phyloP scores from a whole-genome alignment of 805 yeast species.

The Tetrapisispora arboricola region DNA sequence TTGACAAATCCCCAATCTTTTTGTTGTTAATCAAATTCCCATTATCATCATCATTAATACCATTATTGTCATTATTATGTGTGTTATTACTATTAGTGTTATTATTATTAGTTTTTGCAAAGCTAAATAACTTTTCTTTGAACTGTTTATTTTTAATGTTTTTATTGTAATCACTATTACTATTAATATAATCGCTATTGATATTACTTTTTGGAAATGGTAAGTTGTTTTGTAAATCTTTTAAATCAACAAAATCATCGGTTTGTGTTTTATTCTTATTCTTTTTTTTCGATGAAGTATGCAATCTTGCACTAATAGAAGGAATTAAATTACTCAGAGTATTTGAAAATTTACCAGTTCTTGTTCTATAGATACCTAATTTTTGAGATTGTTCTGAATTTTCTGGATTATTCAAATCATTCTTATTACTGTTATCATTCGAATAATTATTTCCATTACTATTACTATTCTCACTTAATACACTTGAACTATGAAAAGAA shows the following conservation, averaged over 20 bases:
- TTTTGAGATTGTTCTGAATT: constrained; percentile 12
- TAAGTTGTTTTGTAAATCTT: constrained; percentile 3
- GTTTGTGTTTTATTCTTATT: constrained; percentile 1
- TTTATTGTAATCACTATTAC: constrained; percentile 1
- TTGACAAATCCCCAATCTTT: not conserved
- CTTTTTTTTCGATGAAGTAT: constrained; percentile 10
- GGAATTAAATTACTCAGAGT: constrained; percentile 28
- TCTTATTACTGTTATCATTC: not conserved
- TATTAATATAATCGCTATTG: not conserved
- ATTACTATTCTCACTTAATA: not conserved
- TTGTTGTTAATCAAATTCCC: no score
- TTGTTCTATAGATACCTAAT: constrained; percentile 28
- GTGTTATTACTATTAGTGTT: not conserved
- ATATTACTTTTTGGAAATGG: constrained; percentile 2
- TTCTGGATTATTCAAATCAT: not conserved
- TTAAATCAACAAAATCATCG: constrained; percentile 4
- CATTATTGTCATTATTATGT: not conserved
- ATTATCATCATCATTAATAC: not conserved
- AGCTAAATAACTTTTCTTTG: not conserved
- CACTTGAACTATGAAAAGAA: not conserved
- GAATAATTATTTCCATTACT: not conserved
- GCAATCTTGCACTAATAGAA: constrained; percentile 29
- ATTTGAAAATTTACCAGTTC: constrained; percentile 27
- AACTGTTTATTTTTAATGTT: constrained; percentile 1
- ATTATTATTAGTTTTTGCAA: not conserved